Percentiles rank a stretch among this genome's conserved stretches.
Evolutionary conservation across 2,329 filamentous ascomycete genomes (phyloP).

Genomic region (Camillea tinctor): DNA sequence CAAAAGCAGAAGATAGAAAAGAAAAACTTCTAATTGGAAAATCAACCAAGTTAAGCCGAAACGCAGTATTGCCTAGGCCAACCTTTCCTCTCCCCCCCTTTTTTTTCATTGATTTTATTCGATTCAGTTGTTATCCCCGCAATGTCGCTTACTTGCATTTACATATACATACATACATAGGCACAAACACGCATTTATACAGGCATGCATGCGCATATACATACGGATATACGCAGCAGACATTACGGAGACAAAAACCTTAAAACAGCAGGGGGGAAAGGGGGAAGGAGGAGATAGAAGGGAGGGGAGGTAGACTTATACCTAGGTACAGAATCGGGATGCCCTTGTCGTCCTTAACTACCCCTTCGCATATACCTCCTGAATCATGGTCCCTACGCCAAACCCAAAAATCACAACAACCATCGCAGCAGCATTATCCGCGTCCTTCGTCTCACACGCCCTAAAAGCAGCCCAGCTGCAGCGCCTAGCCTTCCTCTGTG

Average conservation of each 20-base stretch:
- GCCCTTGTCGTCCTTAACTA: background rate
- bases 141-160: background rate
- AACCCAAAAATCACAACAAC: constrained; percentile 3
- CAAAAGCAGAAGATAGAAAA: too few species aligned
- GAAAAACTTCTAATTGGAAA: background rate
- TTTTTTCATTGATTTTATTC: background rate
- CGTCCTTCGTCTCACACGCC: constrained; percentile 4
- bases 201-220: too few species aligned
- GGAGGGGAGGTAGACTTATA: background rate
- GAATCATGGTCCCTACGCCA: background rate
- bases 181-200: background rate
- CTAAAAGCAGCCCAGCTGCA: constrained; percentile 56
- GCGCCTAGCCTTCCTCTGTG: constrained; percentile 58
- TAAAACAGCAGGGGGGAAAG: background rate
- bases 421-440: background rate
- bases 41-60: background rate
- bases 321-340: background rate
- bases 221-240: too few species aligned
- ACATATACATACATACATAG: background rate
- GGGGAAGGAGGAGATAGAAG: background rate
- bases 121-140: too few species aligned
- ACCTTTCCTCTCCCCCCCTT: too few species aligned
- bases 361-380: too few species aligned
- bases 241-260: too few species aligned
- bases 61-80: background rate